phyloP scores from a whole-genome alignment of 768 basidiomycete genomes.

The Calocera viscosa region DNA sequence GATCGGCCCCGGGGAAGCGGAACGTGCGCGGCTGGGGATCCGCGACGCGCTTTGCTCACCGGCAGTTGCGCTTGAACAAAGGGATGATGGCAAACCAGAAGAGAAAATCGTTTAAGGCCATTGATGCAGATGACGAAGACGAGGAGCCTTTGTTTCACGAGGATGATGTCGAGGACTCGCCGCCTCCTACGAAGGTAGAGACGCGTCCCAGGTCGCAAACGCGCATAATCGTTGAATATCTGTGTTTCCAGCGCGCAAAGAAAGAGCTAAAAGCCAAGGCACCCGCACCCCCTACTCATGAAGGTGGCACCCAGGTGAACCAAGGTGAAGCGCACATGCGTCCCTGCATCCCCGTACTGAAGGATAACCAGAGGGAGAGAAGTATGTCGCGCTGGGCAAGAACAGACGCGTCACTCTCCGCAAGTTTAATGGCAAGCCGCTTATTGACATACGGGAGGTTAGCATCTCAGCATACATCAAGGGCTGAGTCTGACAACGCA shows the following conservation, averaged over 20 bases:
- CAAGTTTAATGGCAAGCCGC: conserved; percentile 30
- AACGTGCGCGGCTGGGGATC: neutral
- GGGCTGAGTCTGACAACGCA: neutral
- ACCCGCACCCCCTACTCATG: neutral
- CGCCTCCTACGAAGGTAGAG: neutral
- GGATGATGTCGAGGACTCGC: neutral
- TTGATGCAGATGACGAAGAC: neutral
- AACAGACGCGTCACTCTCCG: conserved; percentile 1
- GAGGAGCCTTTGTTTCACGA: neutral
- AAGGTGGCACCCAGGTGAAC: neutral
- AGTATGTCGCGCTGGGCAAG: conserved; percentile 1
- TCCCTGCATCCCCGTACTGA: neutral
- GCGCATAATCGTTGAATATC: neutral
- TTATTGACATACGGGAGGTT: conserved; percentile 58
- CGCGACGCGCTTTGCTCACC: neutral
- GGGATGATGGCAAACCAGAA: neutral
- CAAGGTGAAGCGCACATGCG: neutral
- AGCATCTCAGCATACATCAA: neutral
- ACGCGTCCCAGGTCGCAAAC: neutral
- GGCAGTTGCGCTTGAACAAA: no score
- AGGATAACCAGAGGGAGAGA: neutral
- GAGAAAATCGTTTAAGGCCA: neutral
- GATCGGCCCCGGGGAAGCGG: neutral
- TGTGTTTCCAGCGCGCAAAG: neutral
- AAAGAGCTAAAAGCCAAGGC: neutral